Evolutionary conservation across 2,329 filamentous ascomycete species (phyloP).

Genomic region (Xylariaceae sp.): DNA sequence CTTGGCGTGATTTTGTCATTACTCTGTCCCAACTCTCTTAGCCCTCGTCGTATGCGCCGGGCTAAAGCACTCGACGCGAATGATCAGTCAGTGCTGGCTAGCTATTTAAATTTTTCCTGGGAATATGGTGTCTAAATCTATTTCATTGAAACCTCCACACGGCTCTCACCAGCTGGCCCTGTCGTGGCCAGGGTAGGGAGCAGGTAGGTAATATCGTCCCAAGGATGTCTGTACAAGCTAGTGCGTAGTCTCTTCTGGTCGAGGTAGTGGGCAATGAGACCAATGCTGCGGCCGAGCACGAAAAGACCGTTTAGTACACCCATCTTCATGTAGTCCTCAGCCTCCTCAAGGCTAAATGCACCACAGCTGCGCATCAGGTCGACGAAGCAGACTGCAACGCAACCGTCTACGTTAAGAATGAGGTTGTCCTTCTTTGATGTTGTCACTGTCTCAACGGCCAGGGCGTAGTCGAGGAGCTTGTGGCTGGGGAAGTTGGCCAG

Average conservation of each 20-base stretch:
- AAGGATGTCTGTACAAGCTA: slow-evolving; percentile 97
- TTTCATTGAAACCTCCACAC: slow-evolving; percentile 78
- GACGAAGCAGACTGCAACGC: slow-evolving; percentile 97
- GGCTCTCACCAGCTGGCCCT: slow-evolving; percentile 71
- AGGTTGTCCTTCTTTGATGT: slow-evolving; percentile 99
- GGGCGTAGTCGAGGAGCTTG: slow-evolving; percentile 98
- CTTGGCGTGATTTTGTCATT: slow-evolving; percentile 23
- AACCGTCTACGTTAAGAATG: slow-evolving; percentile 98
- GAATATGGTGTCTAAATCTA: slow-evolving; percentile 36
- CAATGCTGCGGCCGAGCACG: slow-evolving; percentile 92
- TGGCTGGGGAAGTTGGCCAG: slow-evolving; percentile 94
- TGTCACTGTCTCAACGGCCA: slow-evolving; percentile 95
- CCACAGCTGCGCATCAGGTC: slow-evolving; percentile 96
- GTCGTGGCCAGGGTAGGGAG: slow-evolving; percentile 72
- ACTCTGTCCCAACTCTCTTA: slow-evolving; percentile 16
- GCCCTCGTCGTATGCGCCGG: slow-evolving; percentile 6
- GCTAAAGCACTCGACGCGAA: slow-evolving; percentile 18
- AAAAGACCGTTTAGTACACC: slow-evolving; percentile 99
- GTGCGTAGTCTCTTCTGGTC: slow-evolving; percentile 99
- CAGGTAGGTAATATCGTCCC: slow-evolving; percentile 97
- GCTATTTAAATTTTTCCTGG: slow-evolving; percentile 27
- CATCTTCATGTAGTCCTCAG: slow-evolving; percentile 98
- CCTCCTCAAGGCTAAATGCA: slow-evolving; percentile 92
- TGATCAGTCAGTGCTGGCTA: slow-evolving; percentile 2
- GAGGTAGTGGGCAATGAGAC: slow-evolving; percentile 98